Conservation (phyloP, 2,329 filamentous ascomycete genomes). For the Penicillium rolfsii region DNA sequence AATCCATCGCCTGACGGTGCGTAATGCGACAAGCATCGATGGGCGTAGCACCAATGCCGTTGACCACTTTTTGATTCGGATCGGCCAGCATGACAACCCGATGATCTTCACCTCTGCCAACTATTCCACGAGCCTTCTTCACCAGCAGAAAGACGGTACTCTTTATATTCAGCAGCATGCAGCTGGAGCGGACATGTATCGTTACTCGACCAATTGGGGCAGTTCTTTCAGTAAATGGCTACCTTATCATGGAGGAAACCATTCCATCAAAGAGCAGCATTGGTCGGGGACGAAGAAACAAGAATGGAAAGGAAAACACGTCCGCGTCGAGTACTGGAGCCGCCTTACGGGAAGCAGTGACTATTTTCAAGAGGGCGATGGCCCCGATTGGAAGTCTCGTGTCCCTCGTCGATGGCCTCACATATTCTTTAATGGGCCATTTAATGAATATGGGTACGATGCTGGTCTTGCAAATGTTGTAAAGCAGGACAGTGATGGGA, state of each 20-base stretch:
- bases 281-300: slow-evolving; percentile 65
- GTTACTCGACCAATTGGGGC: slow-evolving; percentile 66
- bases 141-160: slow-evolving; percentile 46
- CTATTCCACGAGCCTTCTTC: slow-evolving; percentile 60
- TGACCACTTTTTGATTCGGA: slow-evolving; percentile 66
- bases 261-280: slow-evolving; percentile 50
- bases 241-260: slow-evolving; percentile 57
- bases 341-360: slow-evolving; percentile 61
- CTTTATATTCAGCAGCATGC: slow-evolving; percentile 62
- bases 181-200: slow-evolving; percentile 64
- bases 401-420: slow-evolving; percentile 61
- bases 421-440: slow-evolving; percentile 64
- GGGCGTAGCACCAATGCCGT: slow-evolving; percentile 54
- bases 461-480: slow-evolving; percentile 60
- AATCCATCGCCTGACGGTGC: slow-evolving; percentile 61
- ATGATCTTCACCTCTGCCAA: slow-evolving; percentile 64
- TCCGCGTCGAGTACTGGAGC: slow-evolving; percentile 67
- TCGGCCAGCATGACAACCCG: slow-evolving; percentile 62
- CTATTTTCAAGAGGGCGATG: slow-evolving; percentile 64
- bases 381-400: slow-evolving; percentile 38
- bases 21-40: slow-evolving; percentile 54
- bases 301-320: slow-evolving; percentile 63
- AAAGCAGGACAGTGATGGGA: slow-evolving; percentile 52
- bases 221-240: slow-evolving; percentile 63
- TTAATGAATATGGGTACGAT: slow-evolving; percentile 68